phyloP scores from a whole-genome alignment of 2,329 filamentous ascomycete genomes.

The Aspergillus udagawae region DNA sequence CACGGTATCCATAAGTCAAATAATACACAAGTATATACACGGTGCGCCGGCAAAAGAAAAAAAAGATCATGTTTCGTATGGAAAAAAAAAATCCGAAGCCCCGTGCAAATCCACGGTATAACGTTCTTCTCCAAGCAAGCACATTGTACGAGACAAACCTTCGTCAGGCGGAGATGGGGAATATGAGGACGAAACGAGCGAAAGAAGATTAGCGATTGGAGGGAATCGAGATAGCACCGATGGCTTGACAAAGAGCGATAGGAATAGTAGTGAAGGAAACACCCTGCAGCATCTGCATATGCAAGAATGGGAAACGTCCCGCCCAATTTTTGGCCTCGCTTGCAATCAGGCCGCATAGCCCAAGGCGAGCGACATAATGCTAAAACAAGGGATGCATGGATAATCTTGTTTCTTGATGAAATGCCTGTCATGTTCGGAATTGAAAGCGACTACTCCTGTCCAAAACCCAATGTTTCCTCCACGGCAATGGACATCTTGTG shows the following conservation, averaged over 20 bases:
- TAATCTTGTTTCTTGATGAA: slow-evolving; percentile 1
- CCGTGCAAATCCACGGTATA: background rate
- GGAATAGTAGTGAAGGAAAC: background rate
- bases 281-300: background rate
- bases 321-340: background rate
- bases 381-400: slow-evolving; percentile 10
- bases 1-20: background rate
- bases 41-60: background rate
- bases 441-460: slow-evolving; percentile 70
- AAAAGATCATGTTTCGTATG: background rate
- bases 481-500: slow-evolving; percentile 93
- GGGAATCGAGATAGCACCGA: background rate
- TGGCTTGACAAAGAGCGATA: background rate
- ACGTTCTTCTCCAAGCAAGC: background rate
- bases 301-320: background rate
- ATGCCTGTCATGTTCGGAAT: background rate
- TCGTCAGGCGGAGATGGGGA: background rate
- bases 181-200: background rate
- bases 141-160: background rate
- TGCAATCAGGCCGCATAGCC: background rate
- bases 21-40: background rate
- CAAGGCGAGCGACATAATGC: slow-evolving; percentile 1
- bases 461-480: slow-evolving; percentile 97
- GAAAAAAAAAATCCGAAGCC: background rate
- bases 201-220: background rate